Percentiles rank a stretch among this genome's conserved stretches.
phyloP scores from a whole-genome alignment of 2,329 filamentous ascomycete species.

The Colletotrichum eleusines region DNA sequence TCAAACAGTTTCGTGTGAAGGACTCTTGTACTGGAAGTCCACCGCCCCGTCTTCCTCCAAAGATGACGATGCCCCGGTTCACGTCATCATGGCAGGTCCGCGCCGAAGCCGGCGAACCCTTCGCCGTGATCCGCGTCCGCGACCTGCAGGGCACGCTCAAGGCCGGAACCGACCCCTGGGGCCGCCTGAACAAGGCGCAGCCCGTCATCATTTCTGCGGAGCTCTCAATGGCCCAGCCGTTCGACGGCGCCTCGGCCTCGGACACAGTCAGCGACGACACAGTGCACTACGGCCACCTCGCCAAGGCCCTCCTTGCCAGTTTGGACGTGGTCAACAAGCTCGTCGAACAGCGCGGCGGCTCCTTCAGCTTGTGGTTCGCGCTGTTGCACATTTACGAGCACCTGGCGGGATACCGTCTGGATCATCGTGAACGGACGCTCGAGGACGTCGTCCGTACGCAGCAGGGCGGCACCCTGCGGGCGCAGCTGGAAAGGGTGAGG shows the following conservation, averaged over 20 bases:
- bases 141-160: constrained; percentile 70
- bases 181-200: constrained; percentile 68
- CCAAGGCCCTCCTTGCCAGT: constrained; percentile 70
- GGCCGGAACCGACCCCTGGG: constrained; percentile 77
- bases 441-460: constrained; percentile 13
- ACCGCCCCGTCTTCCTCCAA: not conserved
- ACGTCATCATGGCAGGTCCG: constrained; percentile 52
- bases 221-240: constrained; percentile 67
- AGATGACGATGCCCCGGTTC: not conserved
- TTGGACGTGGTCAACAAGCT: constrained; percentile 50
- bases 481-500: constrained; percentile 50
- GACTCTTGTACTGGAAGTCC: not conserved
- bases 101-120: constrained; percentile 58
- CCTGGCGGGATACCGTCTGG: constrained; percentile 46
- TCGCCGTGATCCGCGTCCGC: constrained; percentile 68
- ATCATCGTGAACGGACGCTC: constrained; percentile 32
- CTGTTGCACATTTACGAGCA: constrained; percentile 51
- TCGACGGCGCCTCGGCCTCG: constrained; percentile 66
- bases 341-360: not conserved
- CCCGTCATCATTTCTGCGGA: constrained; percentile 71
- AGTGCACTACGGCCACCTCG: constrained; percentile 79
- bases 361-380: constrained; percentile 45
- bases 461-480: constrained; percentile 45
- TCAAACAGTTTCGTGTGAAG: no score
- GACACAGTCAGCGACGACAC: constrained; percentile 77